These are phyloP conservation scores for Cymbopogon citratus DNA, from an alignment of 176 grass and related monocot genomes.

Conservation along the genomic window DNA sequence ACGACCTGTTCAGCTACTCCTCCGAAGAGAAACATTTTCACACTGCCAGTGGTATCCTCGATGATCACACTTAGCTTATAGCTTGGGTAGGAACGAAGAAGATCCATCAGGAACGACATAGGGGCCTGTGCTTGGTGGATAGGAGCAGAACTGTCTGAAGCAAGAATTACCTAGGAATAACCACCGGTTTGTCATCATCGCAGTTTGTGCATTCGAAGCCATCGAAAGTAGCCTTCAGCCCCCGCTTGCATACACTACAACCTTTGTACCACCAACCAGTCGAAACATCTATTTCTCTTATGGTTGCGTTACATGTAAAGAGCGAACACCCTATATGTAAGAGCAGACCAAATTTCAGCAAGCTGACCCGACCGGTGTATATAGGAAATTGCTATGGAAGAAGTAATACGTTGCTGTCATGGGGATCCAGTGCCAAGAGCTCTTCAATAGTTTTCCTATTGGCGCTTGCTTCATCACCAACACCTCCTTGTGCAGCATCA, in stretches of 20 bases:
- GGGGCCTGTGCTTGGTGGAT: neutral
- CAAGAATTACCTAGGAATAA: neutral
- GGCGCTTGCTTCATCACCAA: neutral
- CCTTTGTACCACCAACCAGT: slow-evolving; percentile 14
- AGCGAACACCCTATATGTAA: neutral
- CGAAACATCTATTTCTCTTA: neutral
- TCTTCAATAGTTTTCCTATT: neutral
- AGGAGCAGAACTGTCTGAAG: neutral
- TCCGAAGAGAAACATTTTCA: neutral
- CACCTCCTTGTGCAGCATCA: neutral
- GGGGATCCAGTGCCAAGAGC: neutral
- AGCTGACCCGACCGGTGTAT: neutral
- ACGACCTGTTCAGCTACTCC: neutral
- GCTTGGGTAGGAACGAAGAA: neutral
- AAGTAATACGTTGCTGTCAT: neutral
- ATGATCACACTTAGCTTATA: neutral
- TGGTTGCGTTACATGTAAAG: neutral
- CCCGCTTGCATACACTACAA: neutral
- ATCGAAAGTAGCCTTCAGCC: neutral
- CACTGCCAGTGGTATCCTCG: neutral
- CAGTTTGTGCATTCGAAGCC: neutral
- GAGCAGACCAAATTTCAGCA: neutral
- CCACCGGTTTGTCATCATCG: neutral
- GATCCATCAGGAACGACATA: neutral
- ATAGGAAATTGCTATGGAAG: neutral